A percentile compares a stretch with the other conserved stretches of the same genome.
Evolutionary conservation across 2,329 filamentous ascomycete species (phyloP).

Genomic region (Xylariaceae sp.): DNA sequence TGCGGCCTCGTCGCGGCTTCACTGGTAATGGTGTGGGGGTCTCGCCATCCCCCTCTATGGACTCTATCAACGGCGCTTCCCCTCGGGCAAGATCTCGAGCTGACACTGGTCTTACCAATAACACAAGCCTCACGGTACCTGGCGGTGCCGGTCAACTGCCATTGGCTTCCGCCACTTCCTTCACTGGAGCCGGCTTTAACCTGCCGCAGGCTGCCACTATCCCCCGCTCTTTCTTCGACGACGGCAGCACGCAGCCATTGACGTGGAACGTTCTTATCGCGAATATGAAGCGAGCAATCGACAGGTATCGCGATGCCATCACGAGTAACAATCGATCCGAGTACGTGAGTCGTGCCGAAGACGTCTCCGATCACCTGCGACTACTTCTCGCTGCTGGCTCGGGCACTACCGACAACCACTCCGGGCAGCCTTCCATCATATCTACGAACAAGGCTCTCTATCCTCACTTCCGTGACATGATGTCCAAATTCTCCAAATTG

Average conservation of each 20-base stretch:
- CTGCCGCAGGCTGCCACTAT: slow-evolving; percentile 53
- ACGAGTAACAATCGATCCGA: slow-evolving; percentile 75
- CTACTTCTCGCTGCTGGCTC: slow-evolving; percentile 92
- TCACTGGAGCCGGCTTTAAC: slow-evolving; percentile 51
- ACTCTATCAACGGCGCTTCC: slow-evolving; percentile 70
- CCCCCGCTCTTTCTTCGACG: slow-evolving; percentile 83
- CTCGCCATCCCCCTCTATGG: slow-evolving; percentile 84
- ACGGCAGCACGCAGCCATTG: slow-evolving; percentile 68
- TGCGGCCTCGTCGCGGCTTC: slow-evolving; percentile 57
- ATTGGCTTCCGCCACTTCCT: slow-evolving; percentile 53
- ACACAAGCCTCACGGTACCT: slow-evolving; percentile 36
- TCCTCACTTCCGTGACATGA: slow-evolving; percentile 97
- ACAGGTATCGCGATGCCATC: slow-evolving; percentile 85
- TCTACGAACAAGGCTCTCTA: slow-evolving; percentile 96
- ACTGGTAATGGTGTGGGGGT: slow-evolving; percentile 51
- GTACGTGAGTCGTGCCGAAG: slow-evolving; percentile 90
- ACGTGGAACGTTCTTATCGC: slow-evolving; percentile 87
- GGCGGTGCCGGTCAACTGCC: slow-evolving; percentile 32
- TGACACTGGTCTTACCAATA: slow-evolving; percentile 38
- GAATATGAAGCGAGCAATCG: slow-evolving; percentile 87
- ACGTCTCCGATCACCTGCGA: slow-evolving; percentile 93
- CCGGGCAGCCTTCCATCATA: slow-evolving; percentile 97
- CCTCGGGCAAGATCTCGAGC: slow-evolving; percentile 49
- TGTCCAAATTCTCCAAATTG: slow-evolving; percentile 99
- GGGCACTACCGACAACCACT: slow-evolving; percentile 96